Percentiles rank a stretch among this genome's conserved stretches.
phyloP scores from a whole-genome alignment of 192 early-diverging fungal genomes.

The Chytriomyces hyalinus region DNA sequence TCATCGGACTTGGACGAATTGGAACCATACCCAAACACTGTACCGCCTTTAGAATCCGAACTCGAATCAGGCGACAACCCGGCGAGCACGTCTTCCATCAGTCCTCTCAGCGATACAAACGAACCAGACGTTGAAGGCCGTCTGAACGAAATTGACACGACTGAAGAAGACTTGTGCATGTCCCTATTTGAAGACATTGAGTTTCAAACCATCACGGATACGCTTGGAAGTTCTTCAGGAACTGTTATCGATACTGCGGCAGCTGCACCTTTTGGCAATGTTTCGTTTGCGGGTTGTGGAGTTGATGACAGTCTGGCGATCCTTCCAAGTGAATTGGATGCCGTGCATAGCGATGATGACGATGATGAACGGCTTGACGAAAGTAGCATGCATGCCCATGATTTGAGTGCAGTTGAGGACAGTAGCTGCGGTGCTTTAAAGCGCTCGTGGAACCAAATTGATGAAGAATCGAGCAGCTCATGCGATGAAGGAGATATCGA shows the following conservation, averaged over 20 bases:
- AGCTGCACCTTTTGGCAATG: no score
- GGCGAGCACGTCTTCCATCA: neutral
- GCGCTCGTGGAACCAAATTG: neutral
- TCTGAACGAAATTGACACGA: neutral
- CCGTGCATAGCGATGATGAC: neutral
- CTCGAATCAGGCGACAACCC: neutral
- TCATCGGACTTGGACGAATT: neutral
- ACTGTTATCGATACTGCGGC: no score
- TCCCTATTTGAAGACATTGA: no score
- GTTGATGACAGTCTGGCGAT: no score
- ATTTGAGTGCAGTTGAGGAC: no score
- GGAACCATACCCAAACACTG: no score
- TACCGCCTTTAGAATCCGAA: neutral
- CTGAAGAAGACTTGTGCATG: no score
- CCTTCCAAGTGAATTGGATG: neutral
- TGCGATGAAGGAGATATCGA: neutral
- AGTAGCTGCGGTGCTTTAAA: neutral
- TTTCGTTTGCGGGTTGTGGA: no score
- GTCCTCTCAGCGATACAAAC: neutral
- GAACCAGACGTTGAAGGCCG: neutral
- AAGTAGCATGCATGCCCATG: neutral
- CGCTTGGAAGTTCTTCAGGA: no score
- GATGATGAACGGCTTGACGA: neutral
- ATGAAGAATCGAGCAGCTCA: neutral
- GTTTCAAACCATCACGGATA: no score